Percentiles rank a stretch among this genome's conserved stretches.
phyloP scores from a whole-genome alignment of 2,329 filamentous ascomycete genomes.

The Colletotrichum simmondsii region DNA sequence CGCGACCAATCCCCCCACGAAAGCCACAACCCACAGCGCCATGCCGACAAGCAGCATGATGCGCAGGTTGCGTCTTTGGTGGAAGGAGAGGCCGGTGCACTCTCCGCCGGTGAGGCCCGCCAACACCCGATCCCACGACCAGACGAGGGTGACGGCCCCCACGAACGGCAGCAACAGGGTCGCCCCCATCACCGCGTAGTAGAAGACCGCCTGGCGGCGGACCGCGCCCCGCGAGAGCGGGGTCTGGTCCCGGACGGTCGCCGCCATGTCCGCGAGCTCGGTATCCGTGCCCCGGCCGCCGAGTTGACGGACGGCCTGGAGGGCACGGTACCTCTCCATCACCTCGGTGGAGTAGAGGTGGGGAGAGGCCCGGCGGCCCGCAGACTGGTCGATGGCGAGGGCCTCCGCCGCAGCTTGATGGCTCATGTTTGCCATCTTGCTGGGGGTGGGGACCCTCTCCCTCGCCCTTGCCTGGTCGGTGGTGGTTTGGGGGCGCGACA shows the following conservation, averaged over 20 bases:
- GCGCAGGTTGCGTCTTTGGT: conserved; percentile 26
- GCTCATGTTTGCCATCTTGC: background rate
- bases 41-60: conserved; percentile 21
- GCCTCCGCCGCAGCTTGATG: conserved; percentile 6
- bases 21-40: conserved; percentile 15
- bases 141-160: conserved; percentile 6
- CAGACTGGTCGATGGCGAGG: conserved; percentile 16
- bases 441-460: background rate
- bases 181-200: conserved; percentile 3
- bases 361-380: conserved; percentile 11
- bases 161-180: conserved; percentile 17
- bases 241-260: background rate
- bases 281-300: conserved; percentile 28
- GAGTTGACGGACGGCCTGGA: conserved; percentile 13
- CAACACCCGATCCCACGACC: conserved; percentile 5
- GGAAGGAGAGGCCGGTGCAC: conserved; percentile 28
- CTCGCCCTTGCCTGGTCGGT: background rate
- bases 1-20: conserved; percentile 4
- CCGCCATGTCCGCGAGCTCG: conserved; percentile 29
- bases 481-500: background rate
- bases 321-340: background rate
- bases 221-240: conserved; percentile 14
- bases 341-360: conserved; percentile 14
- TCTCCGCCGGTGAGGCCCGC: conserved; percentile 19
- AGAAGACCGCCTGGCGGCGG: conserved; percentile 18